Base-by-base conservation (phyloP, 345 rosid species). In the Crucihimalaya himalaica region DNA sequence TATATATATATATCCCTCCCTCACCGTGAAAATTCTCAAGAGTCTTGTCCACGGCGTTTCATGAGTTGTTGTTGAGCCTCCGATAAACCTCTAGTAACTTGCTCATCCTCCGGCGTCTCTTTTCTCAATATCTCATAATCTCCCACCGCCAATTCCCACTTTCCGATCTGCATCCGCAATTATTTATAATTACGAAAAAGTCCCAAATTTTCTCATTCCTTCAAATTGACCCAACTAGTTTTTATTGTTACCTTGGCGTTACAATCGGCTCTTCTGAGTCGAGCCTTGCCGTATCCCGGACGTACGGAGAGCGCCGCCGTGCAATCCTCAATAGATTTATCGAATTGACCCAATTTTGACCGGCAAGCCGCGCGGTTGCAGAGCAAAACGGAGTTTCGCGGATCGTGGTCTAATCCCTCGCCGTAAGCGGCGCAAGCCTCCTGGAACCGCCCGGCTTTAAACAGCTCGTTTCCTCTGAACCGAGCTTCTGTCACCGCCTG, bases 351-450 rank as follows among this genome's bases (percentile, higher is more conserved):
- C 2, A 89, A 80, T 73, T 90, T 95, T 54, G 89, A 81, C 12
- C 82, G 65, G 46, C 89, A 88, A 25, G 99, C 93, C 0, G 99
- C 97, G 34, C 97, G 84, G 69, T 95, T 95, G 79, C 99, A 89
- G 16, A 92, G 48, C 83, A 95, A 77, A 21, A 95, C 82, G 0
- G 99, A 89, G 84, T 95, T 95, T 78, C 68, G 63, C 0, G 84
- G 86, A 32, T 95, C 99, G 15, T 80, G 76, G 29, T 90, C 92
- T 1, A 95, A 79, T 11, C 99, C 99, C 29, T 90, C 93, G 1
- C 88, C 82, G 20, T 95, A 95, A 0, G 86, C 92, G 19, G 18
- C 56, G 35, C 81, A 72, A 0, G 97, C 97, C 50, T 92, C 96
- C 0, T 48, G 25, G 73, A 73, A 90, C 60, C 76, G 80, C 4